Evolutionary conservation across 176 grass and related monocot species (phyloP).

Genomic region (Lolium perenne): DNA sequence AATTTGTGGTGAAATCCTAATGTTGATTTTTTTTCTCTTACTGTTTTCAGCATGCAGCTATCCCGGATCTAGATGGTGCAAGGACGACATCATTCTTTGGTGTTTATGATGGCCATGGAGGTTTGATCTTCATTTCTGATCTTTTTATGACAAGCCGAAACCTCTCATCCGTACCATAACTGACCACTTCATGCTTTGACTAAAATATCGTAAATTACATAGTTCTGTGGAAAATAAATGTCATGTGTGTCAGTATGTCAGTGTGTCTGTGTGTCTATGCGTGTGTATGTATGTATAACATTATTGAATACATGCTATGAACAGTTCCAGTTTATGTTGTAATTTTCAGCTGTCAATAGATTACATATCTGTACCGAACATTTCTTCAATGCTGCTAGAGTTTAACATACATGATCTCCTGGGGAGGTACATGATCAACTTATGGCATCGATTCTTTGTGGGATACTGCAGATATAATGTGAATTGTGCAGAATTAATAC

Average conservation of each 20-base stretch:
- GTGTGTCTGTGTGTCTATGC: not conserved
- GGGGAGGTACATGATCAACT: not conserved
- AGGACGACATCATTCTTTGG: conserved; percentile 45
- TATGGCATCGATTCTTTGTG: not conserved
- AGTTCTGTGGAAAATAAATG: not conserved
- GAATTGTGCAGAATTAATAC: not conserved
- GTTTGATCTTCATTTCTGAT: conserved; percentile 36
- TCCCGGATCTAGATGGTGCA: conserved; percentile 16
- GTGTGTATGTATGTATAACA: not conserved
- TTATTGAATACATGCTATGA: not conserved
- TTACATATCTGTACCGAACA: not conserved
- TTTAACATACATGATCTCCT: no score
- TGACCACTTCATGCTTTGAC: not conserved
- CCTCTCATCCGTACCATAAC: not conserved
- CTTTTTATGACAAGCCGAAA: conserved; percentile 8
- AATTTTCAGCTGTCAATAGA: not conserved
- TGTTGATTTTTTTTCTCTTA: not conserved
- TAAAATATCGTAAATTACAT: not conserved
- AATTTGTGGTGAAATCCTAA: conserved; percentile 16
- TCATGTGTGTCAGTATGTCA: not conserved
- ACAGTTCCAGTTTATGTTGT: not conserved
- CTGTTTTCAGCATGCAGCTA: conserved; percentile 32
- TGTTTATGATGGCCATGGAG: conserved; percentile 55
- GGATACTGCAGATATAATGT: not conserved
- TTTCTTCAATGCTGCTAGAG: not conserved